Base-by-base conservation (phyloP, 2,329 filamentous ascomycete genomes). In the Proliferodiscus dingleyae region DNA sequence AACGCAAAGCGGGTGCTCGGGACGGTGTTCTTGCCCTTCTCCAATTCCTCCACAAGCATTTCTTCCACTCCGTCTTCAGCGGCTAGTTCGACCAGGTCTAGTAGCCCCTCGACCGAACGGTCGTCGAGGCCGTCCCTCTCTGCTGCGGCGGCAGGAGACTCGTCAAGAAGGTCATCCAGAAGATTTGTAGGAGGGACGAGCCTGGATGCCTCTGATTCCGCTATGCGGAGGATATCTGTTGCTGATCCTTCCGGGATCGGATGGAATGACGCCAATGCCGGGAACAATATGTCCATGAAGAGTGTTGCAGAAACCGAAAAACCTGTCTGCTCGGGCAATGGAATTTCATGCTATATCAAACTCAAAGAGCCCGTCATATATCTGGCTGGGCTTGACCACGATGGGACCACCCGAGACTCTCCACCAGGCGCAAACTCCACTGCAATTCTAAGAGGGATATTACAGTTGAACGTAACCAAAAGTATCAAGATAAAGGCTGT, bases 401-500 rank as follows among this genome's bases (percentile, higher is more conserved):
- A 77, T 56, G 59, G 59, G 4, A 59, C 58, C 6, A 59, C 55
- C 11, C 47, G 55, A 39, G 52, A 57, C 29, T 52, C 57, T 10
- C 37, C 41, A 26, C 11, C 24, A 6, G 24, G 24, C 4, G 51
- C 55, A 22, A 58, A 50, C 32, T 47, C 56, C 43, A 91, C 89
- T 5, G 87, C 90, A 1, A 83, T 98, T 62, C 73, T 98, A 11
- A 79, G 93, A 45, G 93, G 93, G 15, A 89, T 83, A 54, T 67
- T 98, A 45, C 84, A 87, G 58, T 65, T 98, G 30, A 84, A 84
- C 49, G 78, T 97, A 10, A 83, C 86, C 37, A 97, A 97, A 63
- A 86, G 87, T 54, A 81, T 89, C 37, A 98, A 98, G 68, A 83
- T 98, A 55, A 96, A 95, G 71, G 85, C 88, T 3, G 79, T 98